Evolutionary conservation across 345 rosid genomes (phyloP).

Genomic region (Gossypium bickii): DNA sequence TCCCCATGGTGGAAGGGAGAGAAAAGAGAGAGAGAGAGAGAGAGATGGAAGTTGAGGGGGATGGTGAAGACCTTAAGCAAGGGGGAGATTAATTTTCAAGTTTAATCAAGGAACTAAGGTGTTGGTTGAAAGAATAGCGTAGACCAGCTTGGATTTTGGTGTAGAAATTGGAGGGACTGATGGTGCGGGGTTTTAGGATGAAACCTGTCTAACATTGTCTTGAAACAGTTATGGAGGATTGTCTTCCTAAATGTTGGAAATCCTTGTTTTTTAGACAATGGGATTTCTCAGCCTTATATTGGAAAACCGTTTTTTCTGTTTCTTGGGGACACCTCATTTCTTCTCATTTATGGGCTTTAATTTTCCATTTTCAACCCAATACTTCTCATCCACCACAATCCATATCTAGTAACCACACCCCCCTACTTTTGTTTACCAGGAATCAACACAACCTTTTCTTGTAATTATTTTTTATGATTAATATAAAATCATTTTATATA

Average conservation of each 20-base stretch:
- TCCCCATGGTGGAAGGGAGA: conserved; percentile 14
- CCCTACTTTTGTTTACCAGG: too few species aligned
- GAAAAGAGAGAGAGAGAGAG: conserved; percentile 24
- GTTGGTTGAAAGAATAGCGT: background rate
- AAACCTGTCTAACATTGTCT: conserved; percentile 4
- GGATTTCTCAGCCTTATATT: conserved; percentile 22
- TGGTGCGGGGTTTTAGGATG: conserved; percentile 32
- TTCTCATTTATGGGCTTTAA: too few species aligned
- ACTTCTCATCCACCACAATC: too few species aligned
- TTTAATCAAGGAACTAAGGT: background rate
- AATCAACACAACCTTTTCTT: too few species aligned
- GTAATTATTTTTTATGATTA: too few species aligned
- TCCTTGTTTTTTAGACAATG: conserved; percentile 3
- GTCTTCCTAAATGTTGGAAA: conserved; percentile 6
- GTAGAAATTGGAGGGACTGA: conserved; percentile 21
- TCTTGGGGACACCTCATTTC: background rate
- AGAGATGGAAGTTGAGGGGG: conserved; percentile 9
- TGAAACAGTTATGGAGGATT: conserved; percentile 10
- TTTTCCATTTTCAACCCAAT: too few species aligned
- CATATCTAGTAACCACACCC: too few species aligned
- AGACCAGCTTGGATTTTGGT: conserved; percentile 26
- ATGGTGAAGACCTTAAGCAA: conserved; percentile 13
- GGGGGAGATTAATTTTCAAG: conserved; percentile 1
- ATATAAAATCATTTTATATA: too few species aligned
- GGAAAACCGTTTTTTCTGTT: conserved; percentile 5